Evolutionary conservation across 441 rosid species (phyloP), one percentile per base, ranked within the genome.

Genomic region (Erodium trifolium): DNA sequence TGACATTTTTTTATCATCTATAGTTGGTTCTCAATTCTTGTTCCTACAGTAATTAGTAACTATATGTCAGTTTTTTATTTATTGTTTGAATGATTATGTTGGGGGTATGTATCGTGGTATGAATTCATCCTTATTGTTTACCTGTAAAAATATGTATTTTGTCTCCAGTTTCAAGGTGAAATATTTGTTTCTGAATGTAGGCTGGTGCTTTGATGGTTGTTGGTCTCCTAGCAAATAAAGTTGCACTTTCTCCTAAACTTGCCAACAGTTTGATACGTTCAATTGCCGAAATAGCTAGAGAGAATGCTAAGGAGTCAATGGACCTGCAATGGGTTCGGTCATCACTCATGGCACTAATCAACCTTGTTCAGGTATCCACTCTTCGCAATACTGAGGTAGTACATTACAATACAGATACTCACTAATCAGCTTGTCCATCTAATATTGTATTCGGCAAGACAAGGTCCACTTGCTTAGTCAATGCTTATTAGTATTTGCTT

Each of bases 171-270:
- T 68, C 2, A 41, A 18, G 62, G 13, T 68, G 77, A 55, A 23
- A 60, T 64, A 19, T 73, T 19, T 71, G 7, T 18, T 41, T 68
- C 37, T 72, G 53, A 67, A 8, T 81, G 68, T 77, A 95, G 99
- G 98, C 99, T 63, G 88, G 96, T 82, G 87, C 96, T 67, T 79
- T 95, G 76, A 95, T 95, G 96, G 83, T 91, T 84, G 85, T 87
- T 68, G 84, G 96, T 67, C 74, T 88, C 70, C 81, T 95, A 71
- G 91, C 96, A 59, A 85, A 78, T 78, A 91, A 87, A 84, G 90
- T 82, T 74, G 76, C 81, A 1, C 73, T 95, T 66, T 83, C 89
- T 74, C 85, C 88, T 60, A 88, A 91, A 75, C 95, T 92, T 74
- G 84, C 87, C 53, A 92, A 87, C 65, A 87, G 85, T 73, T 78